Conservation (phyloP, 1,139 yeast genomes). For the Candida buenavistaensis region DNA sequence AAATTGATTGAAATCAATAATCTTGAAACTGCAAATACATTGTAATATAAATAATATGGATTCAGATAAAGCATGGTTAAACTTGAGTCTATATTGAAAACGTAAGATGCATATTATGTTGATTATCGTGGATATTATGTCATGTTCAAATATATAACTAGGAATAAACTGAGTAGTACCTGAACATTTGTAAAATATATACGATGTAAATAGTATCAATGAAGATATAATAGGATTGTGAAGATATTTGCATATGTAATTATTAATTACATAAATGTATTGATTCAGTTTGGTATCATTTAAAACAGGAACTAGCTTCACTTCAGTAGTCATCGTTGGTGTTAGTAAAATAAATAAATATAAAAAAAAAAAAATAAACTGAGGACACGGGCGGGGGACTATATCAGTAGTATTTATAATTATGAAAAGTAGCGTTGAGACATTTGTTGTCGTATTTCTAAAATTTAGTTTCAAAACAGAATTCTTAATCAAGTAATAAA, state of each 20-base stretch:
- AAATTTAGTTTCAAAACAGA: no score
- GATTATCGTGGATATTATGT: slow-evolving; percentile 21
- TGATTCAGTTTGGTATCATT: slow-evolving; percentile 2
- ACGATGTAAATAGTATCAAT: slow-evolving; percentile 55
- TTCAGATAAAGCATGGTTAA: slow-evolving; percentile 8
- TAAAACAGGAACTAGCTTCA: neutral
- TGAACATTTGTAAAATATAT: slow-evolving; percentile 30
- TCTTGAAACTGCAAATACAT: neutral
- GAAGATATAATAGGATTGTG: slow-evolving; percentile 66
- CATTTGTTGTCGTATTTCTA: no score
- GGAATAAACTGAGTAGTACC: neutral
- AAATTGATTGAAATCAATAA: slow-evolving; percentile 13
- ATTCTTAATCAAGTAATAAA: no score
- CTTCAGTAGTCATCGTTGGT: no score
- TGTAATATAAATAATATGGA: slow-evolving; percentile 9
- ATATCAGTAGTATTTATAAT: no score
- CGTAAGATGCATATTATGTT: slow-evolving; percentile 23
- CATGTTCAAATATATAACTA: slow-evolving; percentile 9
- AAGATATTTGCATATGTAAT: slow-evolving; percentile 13
- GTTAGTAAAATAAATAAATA: neutral
- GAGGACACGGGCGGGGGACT: no score
- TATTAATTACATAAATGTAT: slow-evolving; percentile 12
- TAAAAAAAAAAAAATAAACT: no score
- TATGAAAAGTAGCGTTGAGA: no score
- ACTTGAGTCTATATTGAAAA: slow-evolving; percentile 14